These are phyloP conservation scores for Pseudopyricularia cyperi DNA, from an alignment of 2,329 filamentous ascomycete species.

Conservation along the genomic window DNA sequence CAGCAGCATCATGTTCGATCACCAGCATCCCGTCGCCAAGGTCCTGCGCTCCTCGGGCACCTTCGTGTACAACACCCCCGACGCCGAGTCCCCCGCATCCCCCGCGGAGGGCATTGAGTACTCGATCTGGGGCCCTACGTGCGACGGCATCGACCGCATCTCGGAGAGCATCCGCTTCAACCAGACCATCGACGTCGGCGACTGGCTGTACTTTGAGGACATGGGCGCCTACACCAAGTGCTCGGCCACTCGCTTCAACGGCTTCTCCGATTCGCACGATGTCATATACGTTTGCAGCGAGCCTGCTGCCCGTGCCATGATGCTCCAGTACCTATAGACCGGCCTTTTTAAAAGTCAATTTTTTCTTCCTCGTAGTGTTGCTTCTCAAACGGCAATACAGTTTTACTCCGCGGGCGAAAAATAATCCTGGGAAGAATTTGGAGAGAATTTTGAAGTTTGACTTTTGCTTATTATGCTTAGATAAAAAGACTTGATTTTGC, in stretches of 20 bases:
- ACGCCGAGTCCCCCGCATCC: slow-evolving; percentile 3
- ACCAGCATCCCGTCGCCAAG: slow-evolving; percentile 80
- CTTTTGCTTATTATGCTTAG: no score
- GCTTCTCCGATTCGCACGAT: slow-evolving; percentile 84
- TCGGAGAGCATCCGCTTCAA: slow-evolving; percentile 66
- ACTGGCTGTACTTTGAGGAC: slow-evolving; percentile 97
- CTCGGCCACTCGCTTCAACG: slow-evolving; percentile 95
- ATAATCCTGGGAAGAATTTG: no score
- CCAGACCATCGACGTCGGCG: slow-evolving; percentile 73
- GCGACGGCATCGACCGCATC: slow-evolving; percentile 95
- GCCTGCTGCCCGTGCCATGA: slow-evolving; percentile 58
- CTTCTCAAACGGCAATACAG: no score
- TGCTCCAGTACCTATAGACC: background rate
- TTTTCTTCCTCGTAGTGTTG: background rate
- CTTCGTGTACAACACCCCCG: slow-evolving; percentile 43
- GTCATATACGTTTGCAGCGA: slow-evolving; percentile 94
- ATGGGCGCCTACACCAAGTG: slow-evolving; percentile 99
- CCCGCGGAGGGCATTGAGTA: slow-evolving; percentile 55
- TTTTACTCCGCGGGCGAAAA: no score
- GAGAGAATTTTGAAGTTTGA: no score
- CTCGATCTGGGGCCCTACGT: slow-evolving; percentile 96
- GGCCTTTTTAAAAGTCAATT: background rate
- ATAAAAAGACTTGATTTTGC: no score
- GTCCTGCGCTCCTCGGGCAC: slow-evolving; percentile 53
- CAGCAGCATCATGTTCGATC: slow-evolving; percentile 98